These are phyloP conservation scores for Ceratopteris richardii DNA, from an alignment of 75 land plant species.

Conservation along the genomic window DNA sequence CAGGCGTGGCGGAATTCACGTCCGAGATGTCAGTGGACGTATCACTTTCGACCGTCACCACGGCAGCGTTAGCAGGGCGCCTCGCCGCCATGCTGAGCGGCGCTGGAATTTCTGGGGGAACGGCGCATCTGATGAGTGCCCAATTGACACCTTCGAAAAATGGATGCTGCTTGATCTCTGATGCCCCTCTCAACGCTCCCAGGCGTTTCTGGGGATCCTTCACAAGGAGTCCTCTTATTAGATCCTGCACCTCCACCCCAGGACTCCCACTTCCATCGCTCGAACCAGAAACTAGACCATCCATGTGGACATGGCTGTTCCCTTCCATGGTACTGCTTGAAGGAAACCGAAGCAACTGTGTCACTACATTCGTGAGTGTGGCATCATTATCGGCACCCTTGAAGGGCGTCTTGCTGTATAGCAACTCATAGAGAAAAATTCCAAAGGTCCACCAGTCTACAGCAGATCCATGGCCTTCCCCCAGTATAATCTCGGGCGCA, in stretches of 20 bases:
- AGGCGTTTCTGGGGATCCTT: slow-evolving; percentile 54
- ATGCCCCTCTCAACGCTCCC: slow-evolving; percentile 49
- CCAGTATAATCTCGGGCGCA: slow-evolving; percentile 62
- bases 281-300: background rate
- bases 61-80: too few relatives aligned
- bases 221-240: slow-evolving; percentile 38
- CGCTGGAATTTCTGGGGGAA: slow-evolving; percentile 47
- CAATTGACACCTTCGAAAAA: slow-evolving; percentile 69
- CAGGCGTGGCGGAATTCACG: too few relatives aligned
- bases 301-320: too few relatives aligned
- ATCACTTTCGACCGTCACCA: too few relatives aligned
- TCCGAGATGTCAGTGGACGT: too few relatives aligned
- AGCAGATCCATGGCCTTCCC: slow-evolving; percentile 63
- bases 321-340: background rate
- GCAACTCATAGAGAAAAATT: slow-evolving; percentile 60
- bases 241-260: background rate
- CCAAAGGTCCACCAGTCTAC: slow-evolving; percentile 93
- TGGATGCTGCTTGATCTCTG: slow-evolving; percentile 56
- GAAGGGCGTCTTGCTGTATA: slow-evolving; percentile 71
- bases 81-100: slow-evolving; percentile 10
- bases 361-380: slow-evolving; percentile 50
- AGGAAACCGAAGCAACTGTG: slow-evolving; percentile 31
- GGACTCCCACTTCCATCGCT: background rate
- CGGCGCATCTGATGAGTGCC: slow-evolving; percentile 53
- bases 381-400: slow-evolving; percentile 55